phyloP scores from a whole-genome alignment of 2,329 filamentous ascomycete genomes.

The Ceratocystis ficicola region DNA sequence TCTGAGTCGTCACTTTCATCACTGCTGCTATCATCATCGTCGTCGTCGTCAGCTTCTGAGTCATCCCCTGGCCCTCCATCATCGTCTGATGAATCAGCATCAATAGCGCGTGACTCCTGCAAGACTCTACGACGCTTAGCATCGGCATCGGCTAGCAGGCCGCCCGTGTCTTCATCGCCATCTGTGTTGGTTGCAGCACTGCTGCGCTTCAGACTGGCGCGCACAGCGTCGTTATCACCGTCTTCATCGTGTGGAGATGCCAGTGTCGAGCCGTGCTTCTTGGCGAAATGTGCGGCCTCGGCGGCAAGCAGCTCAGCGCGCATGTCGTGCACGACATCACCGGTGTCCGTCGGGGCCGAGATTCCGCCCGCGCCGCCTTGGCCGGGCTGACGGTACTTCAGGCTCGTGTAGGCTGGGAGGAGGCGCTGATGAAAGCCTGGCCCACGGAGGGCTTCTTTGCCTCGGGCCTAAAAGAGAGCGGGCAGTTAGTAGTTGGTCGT shows the following conservation, averaged over 20 bases:
- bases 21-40: constrained; percentile 26
- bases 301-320: constrained; percentile 80
- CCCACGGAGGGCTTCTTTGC: constrained; percentile 87
- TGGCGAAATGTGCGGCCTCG: constrained; percentile 76
- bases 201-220: constrained; percentile 23
- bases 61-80: constrained; percentile 30
- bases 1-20: constrained; percentile 65
- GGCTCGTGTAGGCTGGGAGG: constrained; percentile 79
- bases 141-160: constrained; percentile 50
- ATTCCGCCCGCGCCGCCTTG: constrained; percentile 64
- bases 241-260: constrained; percentile 36
- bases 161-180: constrained; percentile 40
- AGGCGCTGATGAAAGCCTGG: constrained; percentile 94
- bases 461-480: constrained; percentile 51
- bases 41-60: constrained; percentile 35
- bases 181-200: constrained; percentile 32
- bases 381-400: constrained; percentile 77
- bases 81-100: constrained; percentile 58
- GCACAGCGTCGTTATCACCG: constrained; percentile 37
- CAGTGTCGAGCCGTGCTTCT: constrained; percentile 55
- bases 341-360: constrained; percentile 36
- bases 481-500: background rate
- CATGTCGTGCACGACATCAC: constrained; percentile 55
- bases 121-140: constrained; percentile 76
- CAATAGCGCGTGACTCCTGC: constrained; percentile 77